Evolutionary conservation across 1,139 yeast species (phyloP), one percentile per base, ranked within the genome.

Genomic region (Candida glucosophila): DNA sequence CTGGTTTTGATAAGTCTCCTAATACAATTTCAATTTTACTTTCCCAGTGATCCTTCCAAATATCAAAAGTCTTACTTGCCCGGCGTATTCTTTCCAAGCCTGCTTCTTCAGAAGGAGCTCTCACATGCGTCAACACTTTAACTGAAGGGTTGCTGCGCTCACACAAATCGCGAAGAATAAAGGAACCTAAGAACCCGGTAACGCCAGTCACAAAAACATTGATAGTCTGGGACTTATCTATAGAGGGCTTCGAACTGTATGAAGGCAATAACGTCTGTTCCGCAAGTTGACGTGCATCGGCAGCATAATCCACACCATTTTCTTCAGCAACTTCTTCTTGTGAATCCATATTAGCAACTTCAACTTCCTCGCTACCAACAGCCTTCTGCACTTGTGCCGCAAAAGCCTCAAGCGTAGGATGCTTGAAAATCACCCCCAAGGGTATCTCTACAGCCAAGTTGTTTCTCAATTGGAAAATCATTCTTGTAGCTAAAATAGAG

Each of bases 121-220:
- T 75, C 8, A 86, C 98, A 50, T 90, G 98, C 10, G 95, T 95
- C 49, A 55, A 77, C 4, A 88, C 67, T 39, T 70, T 76, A 39
- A 78, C 63, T 20, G 67, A 51, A 17, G 58, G 47, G 11, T 52
- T 44, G 4, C 44, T 39, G 30, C 66, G 55, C 19, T 67, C 49
- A 26, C 66, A 66, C 26, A 90, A 55, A 43, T 90, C 95, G 23
- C 82, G 68, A 26, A 88, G 54, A 30, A 90, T 76, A 47, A 80
- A 90, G 1, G 95, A 76, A 17, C 99, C 99, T 39, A 92, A 60
- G 71, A 90, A 92, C 3, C 99, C 99, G 19, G 98, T 92, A 18
- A 78, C 85, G 47, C 99, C 98, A 14, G 99, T 92, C 22, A 92
- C 73, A 43, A 92, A 85, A 1, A 86, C 81, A 36, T 75, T 79